Evolutionary conservation across 2,329 filamentous ascomycete genomes (phyloP).

Genomic region (Penicillium rolfsii): DNA sequence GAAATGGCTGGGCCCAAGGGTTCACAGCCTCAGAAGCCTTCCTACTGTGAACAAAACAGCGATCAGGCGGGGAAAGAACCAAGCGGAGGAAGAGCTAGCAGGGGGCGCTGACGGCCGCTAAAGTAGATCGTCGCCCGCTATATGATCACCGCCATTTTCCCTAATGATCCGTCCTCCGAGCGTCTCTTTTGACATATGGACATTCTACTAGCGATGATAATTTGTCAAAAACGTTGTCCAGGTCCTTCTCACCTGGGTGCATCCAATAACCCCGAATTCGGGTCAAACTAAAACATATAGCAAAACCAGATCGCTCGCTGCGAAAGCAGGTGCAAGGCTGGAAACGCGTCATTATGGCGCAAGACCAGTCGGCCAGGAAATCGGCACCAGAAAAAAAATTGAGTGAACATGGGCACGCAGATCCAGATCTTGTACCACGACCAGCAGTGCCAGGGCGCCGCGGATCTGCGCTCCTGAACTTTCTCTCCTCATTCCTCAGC

Average conservation of each 20-base stretch:
- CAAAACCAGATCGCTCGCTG: not conserved
- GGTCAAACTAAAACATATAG: not conserved
- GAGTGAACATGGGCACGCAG: not conserved
- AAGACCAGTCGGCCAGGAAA: conserved; percentile 13
- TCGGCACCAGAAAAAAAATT: conserved; percentile 15
- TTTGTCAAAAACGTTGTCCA: not conserved
- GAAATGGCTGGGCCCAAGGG: not conserved
- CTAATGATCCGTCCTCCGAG: conserved; percentile 14
- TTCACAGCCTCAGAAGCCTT: conserved; percentile 16
- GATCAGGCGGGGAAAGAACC: not conserved
- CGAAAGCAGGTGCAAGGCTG: not conserved
- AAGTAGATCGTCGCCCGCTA: conserved; percentile 25
- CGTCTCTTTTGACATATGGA: conserved; percentile 12
- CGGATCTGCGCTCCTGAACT: conserved; percentile 23
- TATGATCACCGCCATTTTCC: conserved; percentile 28
- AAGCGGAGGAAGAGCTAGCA: conserved; percentile 4
- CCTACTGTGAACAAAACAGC: not conserved
- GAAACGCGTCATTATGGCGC: conserved; percentile 21
- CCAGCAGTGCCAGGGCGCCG: conserved; percentile 17
- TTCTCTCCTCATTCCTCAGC: conserved; percentile 41
- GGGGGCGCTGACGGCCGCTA: conserved; percentile 16
- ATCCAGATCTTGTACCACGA: not conserved
- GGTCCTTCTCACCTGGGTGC: not conserved
- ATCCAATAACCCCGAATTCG: not conserved
- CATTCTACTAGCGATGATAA: not conserved